A percentile compares a stretch with the other conserved stretches of the same genome.
Evolutionary conservation across 2,329 filamentous ascomycete genomes (phyloP).

Genomic region (Ceratocystis albifundus): DNA sequence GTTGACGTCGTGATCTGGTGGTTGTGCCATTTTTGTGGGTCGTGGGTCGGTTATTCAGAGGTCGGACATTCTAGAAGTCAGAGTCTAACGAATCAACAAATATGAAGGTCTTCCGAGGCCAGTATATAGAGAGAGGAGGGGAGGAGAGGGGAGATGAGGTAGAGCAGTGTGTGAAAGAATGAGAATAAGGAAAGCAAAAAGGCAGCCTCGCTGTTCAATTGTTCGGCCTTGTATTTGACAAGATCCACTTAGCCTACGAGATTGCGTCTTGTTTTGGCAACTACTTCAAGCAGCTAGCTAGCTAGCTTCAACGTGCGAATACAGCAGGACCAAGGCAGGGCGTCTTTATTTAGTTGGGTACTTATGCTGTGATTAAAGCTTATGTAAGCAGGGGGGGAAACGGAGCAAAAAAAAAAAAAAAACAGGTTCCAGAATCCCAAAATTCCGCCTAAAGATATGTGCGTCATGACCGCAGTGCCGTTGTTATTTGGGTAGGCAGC

Average conservation of each 20-base stretch:
- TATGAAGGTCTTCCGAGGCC: too few relatives aligned
- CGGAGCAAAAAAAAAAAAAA: neutral
- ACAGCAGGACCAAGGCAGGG: too few relatives aligned
- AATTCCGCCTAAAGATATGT: too few relatives aligned
- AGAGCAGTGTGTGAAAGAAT: neutral
- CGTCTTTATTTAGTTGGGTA: too few relatives aligned
- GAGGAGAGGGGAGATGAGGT: neutral
- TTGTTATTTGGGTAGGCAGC: neutral
- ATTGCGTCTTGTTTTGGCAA: neutral
- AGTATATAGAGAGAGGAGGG: neutral
- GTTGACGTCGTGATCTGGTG: neutral
- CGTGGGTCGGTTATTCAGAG: neutral
- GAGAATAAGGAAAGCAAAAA: neutral
- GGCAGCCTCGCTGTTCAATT: neutral
- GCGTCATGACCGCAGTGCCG: neutral
- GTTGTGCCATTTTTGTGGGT: constrained; percentile 2
- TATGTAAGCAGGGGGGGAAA: neutral
- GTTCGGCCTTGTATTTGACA: neutral
- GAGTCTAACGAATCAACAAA: neutral
- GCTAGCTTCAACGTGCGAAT: too few relatives aligned
- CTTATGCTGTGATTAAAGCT: neutral
- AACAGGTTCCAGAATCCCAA: too few relatives aligned
- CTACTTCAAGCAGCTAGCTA: constrained; percentile 4
- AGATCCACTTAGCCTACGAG: neutral
- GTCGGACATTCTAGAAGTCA: neutral